Conservation (phyloP, 1,284 basidiomycete genomes). For the Malassezia arunalokei region DNA sequence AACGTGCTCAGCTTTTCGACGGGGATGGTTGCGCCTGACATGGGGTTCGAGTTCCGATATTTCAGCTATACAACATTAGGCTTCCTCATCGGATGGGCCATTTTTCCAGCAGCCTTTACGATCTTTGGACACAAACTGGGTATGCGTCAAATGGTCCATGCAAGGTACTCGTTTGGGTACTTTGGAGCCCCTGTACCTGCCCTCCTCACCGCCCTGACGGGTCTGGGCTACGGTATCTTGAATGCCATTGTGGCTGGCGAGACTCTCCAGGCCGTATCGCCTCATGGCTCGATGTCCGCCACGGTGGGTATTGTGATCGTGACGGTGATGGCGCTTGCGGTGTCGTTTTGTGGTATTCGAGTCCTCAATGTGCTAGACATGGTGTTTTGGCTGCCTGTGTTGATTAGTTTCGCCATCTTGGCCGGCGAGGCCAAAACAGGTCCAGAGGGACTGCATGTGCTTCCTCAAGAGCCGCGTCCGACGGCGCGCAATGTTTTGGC, state of each 20-base stretch:
- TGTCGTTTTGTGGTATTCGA: conserved; percentile 68
- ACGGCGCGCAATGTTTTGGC: conserved; percentile 50
- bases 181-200: conserved; percentile 54
- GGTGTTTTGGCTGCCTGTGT: conserved; percentile 64
- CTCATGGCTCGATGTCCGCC: conserved; percentile 41
- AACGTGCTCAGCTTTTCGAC: conserved; percentile 52
- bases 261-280: conserved; percentile 47
- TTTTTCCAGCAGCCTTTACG: conserved; percentile 29
- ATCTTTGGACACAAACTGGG: conserved; percentile 55
- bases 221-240: conserved; percentile 51
- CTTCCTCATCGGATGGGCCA: conserved; percentile 46
- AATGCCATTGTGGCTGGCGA: conserved; percentile 52
- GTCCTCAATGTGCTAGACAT: conserved; percentile 60
- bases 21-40: conserved; percentile 53
- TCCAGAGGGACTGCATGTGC: conserved; percentile 51
- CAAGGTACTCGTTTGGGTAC: conserved; percentile 54
- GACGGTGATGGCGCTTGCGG: conserved; percentile 59
- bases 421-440: conserved; percentile 53
- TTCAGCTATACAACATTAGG: conserved; percentile 45
- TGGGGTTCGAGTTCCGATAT: conserved; percentile 52
- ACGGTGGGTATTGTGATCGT: conserved; percentile 78
- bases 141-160: conserved; percentile 54
- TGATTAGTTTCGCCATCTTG: conserved; percentile 56
- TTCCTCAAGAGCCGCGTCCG: conserved; percentile 50
- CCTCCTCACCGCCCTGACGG: conserved; percentile 40